Percentiles rank a stretch among this genome's conserved stretches.
Evolutionary conservation across 169 alveolate genomes (phyloP).

Genomic region (Amoebophrya sp.): DNA sequence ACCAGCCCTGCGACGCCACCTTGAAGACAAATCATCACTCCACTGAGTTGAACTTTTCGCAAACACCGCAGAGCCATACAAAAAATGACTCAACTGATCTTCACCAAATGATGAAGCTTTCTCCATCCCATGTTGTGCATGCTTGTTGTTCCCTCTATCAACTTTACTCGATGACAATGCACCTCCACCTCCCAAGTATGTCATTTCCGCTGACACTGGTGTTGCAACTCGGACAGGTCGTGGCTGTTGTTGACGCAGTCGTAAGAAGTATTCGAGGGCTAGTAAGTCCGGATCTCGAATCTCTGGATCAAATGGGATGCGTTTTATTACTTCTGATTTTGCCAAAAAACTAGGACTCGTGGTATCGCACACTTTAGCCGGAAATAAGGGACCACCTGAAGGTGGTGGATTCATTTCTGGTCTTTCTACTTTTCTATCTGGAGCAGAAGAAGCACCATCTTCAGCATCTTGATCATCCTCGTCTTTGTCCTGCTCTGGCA

Average conservation of each 20-base stretch:
- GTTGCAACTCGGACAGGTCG: background rate
- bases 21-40: no score
- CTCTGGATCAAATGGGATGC: no score
- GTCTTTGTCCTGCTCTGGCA: no score
- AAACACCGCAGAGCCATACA: background rate
- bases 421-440: no score
- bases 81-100: background rate
- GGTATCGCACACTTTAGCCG: background rate
- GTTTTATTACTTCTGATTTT: background rate
- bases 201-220: background rate
- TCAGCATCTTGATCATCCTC: background rate
- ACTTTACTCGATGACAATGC: no score
- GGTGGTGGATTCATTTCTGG: background rate
- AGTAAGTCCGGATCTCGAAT: background rate
- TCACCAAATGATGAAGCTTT: background rate
- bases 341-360: background rate
- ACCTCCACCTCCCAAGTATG: no score
- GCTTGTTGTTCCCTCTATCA: no score
- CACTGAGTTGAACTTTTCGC: no score
- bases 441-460: background rate
- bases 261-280: background rate
- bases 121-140: no score
- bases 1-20: background rate
- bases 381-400: background rate
- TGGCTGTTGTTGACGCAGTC: background rate